Evolutionary conservation across 192 early-diverging fungal species (phyloP).

Genomic region (Lunasporangiospora selenospora): DNA sequence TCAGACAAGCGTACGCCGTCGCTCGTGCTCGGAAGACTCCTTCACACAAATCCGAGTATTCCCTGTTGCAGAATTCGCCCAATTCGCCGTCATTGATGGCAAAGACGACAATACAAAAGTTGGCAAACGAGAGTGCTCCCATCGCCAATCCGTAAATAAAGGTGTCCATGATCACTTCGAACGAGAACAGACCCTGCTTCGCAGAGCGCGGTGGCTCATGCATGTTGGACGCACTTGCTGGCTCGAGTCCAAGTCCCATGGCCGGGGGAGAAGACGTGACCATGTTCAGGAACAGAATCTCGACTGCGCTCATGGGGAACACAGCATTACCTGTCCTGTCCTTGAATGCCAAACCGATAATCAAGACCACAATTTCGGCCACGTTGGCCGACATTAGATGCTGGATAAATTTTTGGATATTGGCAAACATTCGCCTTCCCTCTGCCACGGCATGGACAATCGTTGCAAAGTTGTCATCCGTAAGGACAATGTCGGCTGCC

Average conservation of each 20-base stretch:
- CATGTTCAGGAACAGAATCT: slow-evolving; percentile 82
- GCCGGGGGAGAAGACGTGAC: slow-evolving; percentile 80
- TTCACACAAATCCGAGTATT: slow-evolving; percentile 48
- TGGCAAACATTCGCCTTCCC: slow-evolving; percentile 80
- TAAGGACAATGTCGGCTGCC: slow-evolving; percentile 88
- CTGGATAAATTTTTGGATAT: slow-evolving; percentile 77
- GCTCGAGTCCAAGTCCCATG: slow-evolving; percentile 77
- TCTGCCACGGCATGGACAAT: slow-evolving; percentile 80
- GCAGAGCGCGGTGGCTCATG: slow-evolving; percentile 67
- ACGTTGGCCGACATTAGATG: slow-evolving; percentile 75
- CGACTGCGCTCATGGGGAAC: slow-evolving; percentile 78
- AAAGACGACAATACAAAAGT: slow-evolving; percentile 68
- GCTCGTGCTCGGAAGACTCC: slow-evolving; percentile 75
- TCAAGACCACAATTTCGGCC: slow-evolving; percentile 72
- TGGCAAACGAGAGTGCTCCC: slow-evolving; percentile 62
- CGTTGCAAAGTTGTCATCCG: slow-evolving; percentile 84
- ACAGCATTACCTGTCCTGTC: slow-evolving; percentile 63
- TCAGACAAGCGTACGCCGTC: slow-evolving; percentile 72
- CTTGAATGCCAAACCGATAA: slow-evolving; percentile 74
- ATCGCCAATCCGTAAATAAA: slow-evolving; percentile 69
- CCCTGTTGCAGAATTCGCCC: slow-evolving; percentile 64
- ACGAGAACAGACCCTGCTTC: slow-evolving; percentile 68
- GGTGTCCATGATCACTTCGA: slow-evolving; percentile 66
- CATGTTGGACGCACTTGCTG: slow-evolving; percentile 68
- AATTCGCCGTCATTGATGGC: slow-evolving; percentile 64